phyloP scores from a whole-genome alignment of 2,329 filamentous ascomycete species.

The Aspergillus sp. region DNA sequence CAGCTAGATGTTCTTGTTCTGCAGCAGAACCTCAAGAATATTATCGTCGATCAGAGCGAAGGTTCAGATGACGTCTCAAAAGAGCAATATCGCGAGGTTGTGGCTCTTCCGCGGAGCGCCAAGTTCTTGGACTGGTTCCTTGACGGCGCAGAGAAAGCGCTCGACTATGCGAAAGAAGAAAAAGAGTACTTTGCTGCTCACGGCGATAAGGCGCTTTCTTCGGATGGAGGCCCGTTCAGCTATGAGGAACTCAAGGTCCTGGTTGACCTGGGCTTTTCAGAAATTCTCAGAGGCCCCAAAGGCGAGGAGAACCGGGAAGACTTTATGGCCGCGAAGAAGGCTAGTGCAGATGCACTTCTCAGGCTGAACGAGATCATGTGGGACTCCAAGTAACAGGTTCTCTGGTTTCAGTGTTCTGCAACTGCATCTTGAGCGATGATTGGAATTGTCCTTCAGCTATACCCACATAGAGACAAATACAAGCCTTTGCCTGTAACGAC shows the following conservation, averaged over 20 bases:
- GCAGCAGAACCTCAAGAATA: slow-evolving; percentile 95
- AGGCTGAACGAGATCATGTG: slow-evolving; percentile 54
- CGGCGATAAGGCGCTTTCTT: slow-evolving; percentile 38
- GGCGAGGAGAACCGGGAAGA: slow-evolving; percentile 50
- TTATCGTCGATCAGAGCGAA: slow-evolving; percentile 56
- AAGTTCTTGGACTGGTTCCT: slow-evolving; percentile 55
- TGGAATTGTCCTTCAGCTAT: neutral
- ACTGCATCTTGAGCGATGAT: neutral
- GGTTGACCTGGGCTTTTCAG: slow-evolving; percentile 52
- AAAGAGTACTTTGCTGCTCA: slow-evolving; percentile 46
- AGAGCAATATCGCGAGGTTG: slow-evolving; percentile 36
- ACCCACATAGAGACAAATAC: neutral
- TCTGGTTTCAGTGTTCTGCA: neutral
- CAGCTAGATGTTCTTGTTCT: slow-evolving; percentile 92
- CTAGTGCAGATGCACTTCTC: slow-evolving; percentile 49
- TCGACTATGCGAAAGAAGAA: slow-evolving; percentile 51
- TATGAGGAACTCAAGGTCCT: slow-evolving; percentile 53
- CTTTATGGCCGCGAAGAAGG: slow-evolving; percentile 51
- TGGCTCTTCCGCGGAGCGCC: slow-evolving; percentile 49
- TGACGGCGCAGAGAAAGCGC: slow-evolving; percentile 49
- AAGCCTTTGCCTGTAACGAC: neutral
- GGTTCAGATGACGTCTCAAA: slow-evolving; percentile 3
- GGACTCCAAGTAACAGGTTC: slow-evolving; percentile 42
- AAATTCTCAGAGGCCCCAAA: slow-evolving; percentile 46
- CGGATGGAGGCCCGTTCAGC: slow-evolving; percentile 48